Conservation (phyloP, 176 grass and related monocot genomes). For the Lolium perenne region DNA sequence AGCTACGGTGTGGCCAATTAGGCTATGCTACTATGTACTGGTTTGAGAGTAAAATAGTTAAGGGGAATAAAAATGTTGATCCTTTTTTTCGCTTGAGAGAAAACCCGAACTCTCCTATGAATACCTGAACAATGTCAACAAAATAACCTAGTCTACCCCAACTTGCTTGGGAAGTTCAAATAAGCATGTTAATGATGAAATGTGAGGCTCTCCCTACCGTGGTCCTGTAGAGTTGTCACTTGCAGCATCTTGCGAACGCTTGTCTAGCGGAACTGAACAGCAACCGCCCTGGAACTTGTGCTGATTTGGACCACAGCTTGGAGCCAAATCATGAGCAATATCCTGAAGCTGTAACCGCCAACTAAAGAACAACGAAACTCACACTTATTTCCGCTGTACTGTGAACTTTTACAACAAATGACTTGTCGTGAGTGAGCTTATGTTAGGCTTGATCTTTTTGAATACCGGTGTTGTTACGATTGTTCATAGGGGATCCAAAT, state of each 20-base stretch:
- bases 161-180: not conserved
- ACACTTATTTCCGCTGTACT: no score
- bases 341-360: no score
- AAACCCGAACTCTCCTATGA: not conserved
- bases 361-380: no score
- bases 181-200: not conserved
- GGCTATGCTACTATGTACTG: not conserved
- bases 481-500: no score
- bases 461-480: no score
- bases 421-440: no score
- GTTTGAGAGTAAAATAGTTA: not conserved
- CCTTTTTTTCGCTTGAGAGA: not conserved
- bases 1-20: not conserved
- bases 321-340: no score
- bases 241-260: not conserved
- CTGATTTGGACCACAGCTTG: not conserved
- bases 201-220: not conserved
- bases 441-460: no score
- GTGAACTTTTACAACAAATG: no score
- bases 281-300: not conserved
- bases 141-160: not conserved
- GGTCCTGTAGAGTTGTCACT: not conserved
- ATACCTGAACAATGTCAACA: not conserved
- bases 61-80: not conserved
- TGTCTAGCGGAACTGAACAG: not conserved